Evolutionary conservation across 208 protist genomes (phyloP), one percentile per base, ranked within the genome.

Genomic region (Trichomonas vaginalis): DNA sequence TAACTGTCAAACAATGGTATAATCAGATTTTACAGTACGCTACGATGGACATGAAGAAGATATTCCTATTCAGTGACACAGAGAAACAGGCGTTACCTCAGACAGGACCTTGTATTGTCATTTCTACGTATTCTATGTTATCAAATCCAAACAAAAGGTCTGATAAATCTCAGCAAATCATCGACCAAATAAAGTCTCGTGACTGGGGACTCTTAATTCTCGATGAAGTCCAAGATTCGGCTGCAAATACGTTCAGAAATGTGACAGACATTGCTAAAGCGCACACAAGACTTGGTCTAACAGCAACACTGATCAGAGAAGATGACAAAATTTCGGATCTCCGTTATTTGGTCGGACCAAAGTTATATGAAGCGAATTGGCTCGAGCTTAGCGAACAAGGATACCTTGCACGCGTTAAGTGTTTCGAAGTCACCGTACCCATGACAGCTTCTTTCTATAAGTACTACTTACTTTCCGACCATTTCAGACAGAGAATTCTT

Each of bases 91-190:
- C 4, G 14, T 40, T 88, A 21, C 39, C 56, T 15, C 23, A 56
- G 46, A 51, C 42, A 39, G 45, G 97, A 21, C 96, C 96, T 21
- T 96, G 96, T 95, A 97, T 99, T 15, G 97, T 99, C 35, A 97
- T 99, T 80, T 99, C 99, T 0, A 99, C 99, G 0, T 99, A 99
- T 97, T 98, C 97, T 92, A 99, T 99, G 98, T 97, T 99, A 42
- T 97, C 98, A 8, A 98, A 98, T 96, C 97, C 96, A 47, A 97
- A 97, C 47, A 96, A 97, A 95, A 70, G 98, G 96, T 32, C 39
- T 83, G 23, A 90, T 12, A 95, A 23, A 0, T 39, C 39, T 37
- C 42, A 97, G 21, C 46, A 96, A 48, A 27, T 79, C 37, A 86
- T 97, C 46, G 45, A 96, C 0, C 37, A 90, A 8, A 95, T 97